These are phyloP conservation scores for Penicillium atrosanguineum DNA, from an alignment of 495 filamentous ascomycete species.

Conservation along the genomic window DNA sequence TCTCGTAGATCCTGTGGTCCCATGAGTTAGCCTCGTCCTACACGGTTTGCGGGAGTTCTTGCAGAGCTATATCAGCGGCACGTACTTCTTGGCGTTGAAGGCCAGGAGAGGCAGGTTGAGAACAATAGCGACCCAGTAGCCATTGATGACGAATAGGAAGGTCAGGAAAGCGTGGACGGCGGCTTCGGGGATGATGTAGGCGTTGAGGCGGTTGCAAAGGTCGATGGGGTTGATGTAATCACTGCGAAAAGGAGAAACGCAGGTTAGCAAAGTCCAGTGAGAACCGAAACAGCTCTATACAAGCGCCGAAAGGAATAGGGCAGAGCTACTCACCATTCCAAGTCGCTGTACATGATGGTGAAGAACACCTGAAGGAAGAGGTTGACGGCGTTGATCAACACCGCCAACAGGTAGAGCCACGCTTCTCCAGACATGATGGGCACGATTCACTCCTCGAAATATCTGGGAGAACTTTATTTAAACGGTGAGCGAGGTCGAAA, in stretches of 20 bases:
- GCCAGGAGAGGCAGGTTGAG: slow-evolving; percentile 89
- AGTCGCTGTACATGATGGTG: slow-evolving; percentile 99
- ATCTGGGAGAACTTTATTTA: slow-evolving; percentile 1
- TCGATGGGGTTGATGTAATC: slow-evolving; percentile 99
- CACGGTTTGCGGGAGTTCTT: background rate
- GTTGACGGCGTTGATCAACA: slow-evolving; percentile 99
- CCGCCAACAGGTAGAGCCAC: slow-evolving; percentile 97
- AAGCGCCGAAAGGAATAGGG: background rate
- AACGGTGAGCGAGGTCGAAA: slow-evolving; percentile 6
- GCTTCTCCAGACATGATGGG: slow-evolving; percentile 96
- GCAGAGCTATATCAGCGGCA: slow-evolving; percentile 3
- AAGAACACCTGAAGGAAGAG: slow-evolving; percentile 99
- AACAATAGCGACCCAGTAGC: slow-evolving; percentile 93
- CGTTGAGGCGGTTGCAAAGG: slow-evolving; percentile 99
- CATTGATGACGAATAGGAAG: slow-evolving; percentile 93
- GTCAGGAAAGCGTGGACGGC: slow-evolving; percentile 95
- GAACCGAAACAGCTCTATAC: background rate
- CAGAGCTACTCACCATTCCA: slow-evolving; percentile 76
- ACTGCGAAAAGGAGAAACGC: slow-evolving; percentile 45
- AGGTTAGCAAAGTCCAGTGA: slow-evolving; percentile 17
- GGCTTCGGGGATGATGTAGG: slow-evolving; percentile 98
- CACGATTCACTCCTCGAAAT: slow-evolving; percentile 11
- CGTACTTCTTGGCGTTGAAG: slow-evolving; percentile 97
- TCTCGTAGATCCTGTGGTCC: slow-evolving; percentile 78
- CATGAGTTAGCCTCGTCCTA: slow-evolving; percentile 8